Base-by-base conservation (phyloP, 2,329 filamentous ascomycete genomes). In the Verticillium longisporum region DNA sequence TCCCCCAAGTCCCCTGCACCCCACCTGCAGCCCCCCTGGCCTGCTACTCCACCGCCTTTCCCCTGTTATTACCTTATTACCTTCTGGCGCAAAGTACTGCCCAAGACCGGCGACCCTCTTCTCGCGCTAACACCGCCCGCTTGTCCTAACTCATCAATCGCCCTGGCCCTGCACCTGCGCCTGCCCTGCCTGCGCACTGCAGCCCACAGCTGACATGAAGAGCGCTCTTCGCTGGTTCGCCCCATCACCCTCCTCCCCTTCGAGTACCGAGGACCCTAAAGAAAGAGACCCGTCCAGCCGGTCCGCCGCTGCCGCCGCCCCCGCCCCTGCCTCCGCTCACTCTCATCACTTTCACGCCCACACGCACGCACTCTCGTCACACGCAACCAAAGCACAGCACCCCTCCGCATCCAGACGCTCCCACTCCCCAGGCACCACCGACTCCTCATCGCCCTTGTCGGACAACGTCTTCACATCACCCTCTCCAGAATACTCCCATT, bases 401-500 rank as follows among this genome's bases (percentile, higher is more conserved):
- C 10, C 45, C 45, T 53, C 45, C 45, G 45, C 18, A 21, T 53
- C 45, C n/a, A 53, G 45, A 21, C n/a, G 45, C 18, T 53, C 45
- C 45, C 45, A 18, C 45, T 53, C 45, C 18, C 45, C 45, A 26
- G 45, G 45, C 45, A 32, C 34, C 14, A 31, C 37, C 56, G 56
- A 58, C 56, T 58, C 57, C 15, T 59, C 45, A 15, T 58, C 56
- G 55, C 64, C 61, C 62, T 50, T 62, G 61, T 60, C 55, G 55
- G 61, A 65, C 64, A 64, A 64, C 58, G 61, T 66, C 63, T 64
- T 64, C 66, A 63, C 66, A 60, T 61, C 66, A 63, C 66, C 62
- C 55, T 61, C 72, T 62, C 72, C 72, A 55, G 68, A 67, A n/a
- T 71, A 71, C 37, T 66, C 68, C 60, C 66, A 69, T 62, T 67